Percentiles rank a stretch among this genome's conserved stretches.
phyloP scores from a whole-genome alignment of 257 asterid species.

The Scutellaria galericulata region DNA sequence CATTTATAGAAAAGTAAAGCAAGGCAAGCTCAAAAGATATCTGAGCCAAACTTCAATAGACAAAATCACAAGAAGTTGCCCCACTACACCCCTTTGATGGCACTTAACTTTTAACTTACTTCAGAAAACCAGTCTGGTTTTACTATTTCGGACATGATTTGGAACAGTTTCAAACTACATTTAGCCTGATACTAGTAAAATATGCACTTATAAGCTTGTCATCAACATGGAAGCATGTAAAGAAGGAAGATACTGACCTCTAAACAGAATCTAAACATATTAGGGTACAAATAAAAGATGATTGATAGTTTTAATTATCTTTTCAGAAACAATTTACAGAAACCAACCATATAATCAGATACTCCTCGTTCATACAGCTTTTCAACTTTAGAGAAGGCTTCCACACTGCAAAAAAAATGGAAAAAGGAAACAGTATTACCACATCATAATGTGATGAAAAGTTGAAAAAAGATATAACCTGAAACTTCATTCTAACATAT shows the following conservation, averaged over 20 bases:
- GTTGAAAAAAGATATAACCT: neutral
- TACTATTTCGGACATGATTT: conserved; percentile 14
- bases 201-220: conserved; percentile 20
- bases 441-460: conserved; percentile 19
- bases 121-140: conserved; percentile 12
- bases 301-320: conserved; percentile 11
- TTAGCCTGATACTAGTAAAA: conserved; percentile 14
- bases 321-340: conserved; percentile 30
- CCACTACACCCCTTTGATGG: conserved; percentile 21
- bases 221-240: conserved; percentile 4
- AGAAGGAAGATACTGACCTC: conserved; percentile 1
- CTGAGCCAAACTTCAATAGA: conserved; percentile 9
- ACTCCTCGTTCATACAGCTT: conserved; percentile 85
- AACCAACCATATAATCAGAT: conserved; percentile 86
- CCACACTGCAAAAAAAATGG: conserved; percentile 59
- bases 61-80: conserved; percentile 15
- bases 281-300: neutral
- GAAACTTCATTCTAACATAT: conserved; percentile 4
- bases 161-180: neutral
- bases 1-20: conserved; percentile 20
- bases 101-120: neutral
- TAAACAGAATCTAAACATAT: conserved; percentile 1
- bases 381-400: conserved; percentile 62
- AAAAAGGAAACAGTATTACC: neutral
- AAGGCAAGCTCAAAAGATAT: conserved; percentile 11